phyloP scores from a whole-genome alignment of 768 basidiomycete species.

The Calocera cornea region DNA sequence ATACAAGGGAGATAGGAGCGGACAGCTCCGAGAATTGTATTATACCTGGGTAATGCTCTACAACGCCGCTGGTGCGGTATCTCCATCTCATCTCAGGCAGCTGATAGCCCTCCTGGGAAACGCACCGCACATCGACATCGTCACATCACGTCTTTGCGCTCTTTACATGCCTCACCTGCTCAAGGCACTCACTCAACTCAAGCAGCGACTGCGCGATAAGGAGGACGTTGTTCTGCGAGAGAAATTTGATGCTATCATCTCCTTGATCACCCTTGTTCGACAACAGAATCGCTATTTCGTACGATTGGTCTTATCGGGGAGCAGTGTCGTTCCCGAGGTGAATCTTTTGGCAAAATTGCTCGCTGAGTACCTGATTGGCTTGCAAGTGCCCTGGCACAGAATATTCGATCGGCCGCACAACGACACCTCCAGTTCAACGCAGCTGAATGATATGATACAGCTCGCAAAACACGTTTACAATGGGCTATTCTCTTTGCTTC shows the following conservation, averaged over 20 bases:
- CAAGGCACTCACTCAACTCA: not conserved
- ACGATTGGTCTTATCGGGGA: not conserved
- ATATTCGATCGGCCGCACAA: no score
- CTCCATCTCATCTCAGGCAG: not conserved
- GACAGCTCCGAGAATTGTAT: no score
- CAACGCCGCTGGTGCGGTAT: not conserved
- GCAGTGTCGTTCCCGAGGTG: not conserved
- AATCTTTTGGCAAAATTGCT: not conserved
- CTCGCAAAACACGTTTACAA: not conserved
- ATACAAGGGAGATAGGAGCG: not conserved
- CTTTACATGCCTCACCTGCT: not conserved
- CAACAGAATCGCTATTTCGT: not conserved
- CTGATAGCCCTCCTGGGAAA: no score
- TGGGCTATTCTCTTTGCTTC: not conserved
- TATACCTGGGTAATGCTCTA: no score
- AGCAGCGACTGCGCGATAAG: not conserved
- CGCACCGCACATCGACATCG: not conserved
- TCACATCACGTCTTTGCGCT: not conserved
- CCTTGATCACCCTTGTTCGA: not conserved
- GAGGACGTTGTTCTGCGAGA: not conserved
- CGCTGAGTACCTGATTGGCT: not conserved
- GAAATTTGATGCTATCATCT: not conserved
- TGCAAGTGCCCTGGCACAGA: not conserved
- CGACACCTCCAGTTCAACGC: not conserved
- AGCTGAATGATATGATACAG: not conserved